Evolutionary conservation across 164 flowering plant species (phyloP), one percentile per base, ranked within the genome.

Genomic region (Kingdonia uniflora): DNA sequence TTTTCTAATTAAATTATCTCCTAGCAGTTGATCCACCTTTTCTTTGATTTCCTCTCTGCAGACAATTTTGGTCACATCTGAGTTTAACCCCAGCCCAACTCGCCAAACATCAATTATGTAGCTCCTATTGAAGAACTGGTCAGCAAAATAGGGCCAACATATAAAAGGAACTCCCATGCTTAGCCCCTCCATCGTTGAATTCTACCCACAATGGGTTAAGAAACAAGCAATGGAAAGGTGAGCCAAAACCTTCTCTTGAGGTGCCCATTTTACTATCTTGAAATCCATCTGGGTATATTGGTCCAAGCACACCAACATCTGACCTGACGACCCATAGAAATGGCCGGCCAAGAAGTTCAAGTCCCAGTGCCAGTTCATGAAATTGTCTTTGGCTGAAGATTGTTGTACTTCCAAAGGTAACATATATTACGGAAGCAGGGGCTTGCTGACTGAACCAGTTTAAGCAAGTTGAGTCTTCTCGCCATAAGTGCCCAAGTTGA

Each of bases 291-390:
- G 44, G 44, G 15, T 13, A 41, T 41, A 3, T 41, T 13, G 44
- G 16, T 2, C 3, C 17, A 14, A 41, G 17, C n/a, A 6, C 49
- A 6, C 29, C 20, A 19, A 23, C 11, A 25, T 51, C 66, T 1
- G 42, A 47, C 12, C 69, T 35, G 38, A 62, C 56, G 20, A 60
- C 74, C 71, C 68, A 63, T 26, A 70, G 20, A 41, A 66, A 63
- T 7, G 57, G 68, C 49, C 38, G 51, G 8, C 56, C 55, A 37
- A 47, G 19, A 15, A 62, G 61, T 51, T 70, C 67, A 7, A 70
- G 67, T 35, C 68, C 71, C 2, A 53, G n/a, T 14, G 68, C 68
- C 7, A 71, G 19, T 58, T 71, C 71, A 11, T 64, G 42, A 24
- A 71, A 54, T 19, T 71, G 68, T 13, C 3, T 22, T 35, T 41